A percentile compares a stretch with the other conserved stretches of the same genome.
Evolutionary conservation across 306 rosid species (phyloP).

Genomic region (Vigna angularis): DNA sequence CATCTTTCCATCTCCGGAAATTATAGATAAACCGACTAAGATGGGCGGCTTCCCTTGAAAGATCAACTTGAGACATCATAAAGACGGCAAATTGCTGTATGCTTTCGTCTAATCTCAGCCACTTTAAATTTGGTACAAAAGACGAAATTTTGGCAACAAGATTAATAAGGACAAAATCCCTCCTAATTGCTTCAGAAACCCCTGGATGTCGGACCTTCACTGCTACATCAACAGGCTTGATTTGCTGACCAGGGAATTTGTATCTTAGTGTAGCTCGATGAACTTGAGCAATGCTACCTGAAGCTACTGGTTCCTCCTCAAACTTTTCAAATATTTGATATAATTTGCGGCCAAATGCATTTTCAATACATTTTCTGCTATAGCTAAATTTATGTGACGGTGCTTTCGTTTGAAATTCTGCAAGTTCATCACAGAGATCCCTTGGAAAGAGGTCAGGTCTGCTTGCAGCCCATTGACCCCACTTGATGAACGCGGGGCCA

Average conservation of each 20-base stretch:
- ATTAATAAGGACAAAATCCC: slow-evolving; percentile 72
- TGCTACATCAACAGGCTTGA: slow-evolving; percentile 72
- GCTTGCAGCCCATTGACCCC: slow-evolving; percentile 97
- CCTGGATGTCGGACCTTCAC: slow-evolving; percentile 89
- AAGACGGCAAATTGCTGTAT: slow-evolving; percentile 72
- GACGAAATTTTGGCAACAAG: slow-evolving; percentile 58
- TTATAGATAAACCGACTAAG: slow-evolving; percentile 77
- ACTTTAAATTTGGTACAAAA: slow-evolving; percentile 66
- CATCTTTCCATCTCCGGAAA: slow-evolving; percentile 73
- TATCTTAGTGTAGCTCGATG: slow-evolving; percentile 79
- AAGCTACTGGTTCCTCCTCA: slow-evolving; percentile 80
- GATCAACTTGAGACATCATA: slow-evolving; percentile 87
- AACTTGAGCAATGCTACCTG: slow-evolving; percentile 91
- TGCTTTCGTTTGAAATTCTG: slow-evolving; percentile 73
- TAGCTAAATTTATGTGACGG: slow-evolving; percentile 74
- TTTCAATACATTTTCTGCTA: slow-evolving; percentile 67
- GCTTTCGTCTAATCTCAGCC: slow-evolving; percentile 82
- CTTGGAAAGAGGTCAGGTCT: slow-evolving; percentile 81
- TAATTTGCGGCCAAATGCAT: slow-evolving; percentile 71
- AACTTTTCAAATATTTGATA: slow-evolving; percentile 72
- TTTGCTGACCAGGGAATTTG: slow-evolving; percentile 67
- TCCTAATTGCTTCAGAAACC: slow-evolving; percentile 78
- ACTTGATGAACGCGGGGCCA: slow-evolving; percentile 83
- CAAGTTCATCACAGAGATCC: slow-evolving; percentile 78
- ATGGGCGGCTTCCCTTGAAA: slow-evolving; percentile 87